Evolutionary conservation across 2,329 filamentous ascomycete species (phyloP), one percentile per base, ranked within the genome.

Genomic region (Colletotrichum gigasporum): DNA sequence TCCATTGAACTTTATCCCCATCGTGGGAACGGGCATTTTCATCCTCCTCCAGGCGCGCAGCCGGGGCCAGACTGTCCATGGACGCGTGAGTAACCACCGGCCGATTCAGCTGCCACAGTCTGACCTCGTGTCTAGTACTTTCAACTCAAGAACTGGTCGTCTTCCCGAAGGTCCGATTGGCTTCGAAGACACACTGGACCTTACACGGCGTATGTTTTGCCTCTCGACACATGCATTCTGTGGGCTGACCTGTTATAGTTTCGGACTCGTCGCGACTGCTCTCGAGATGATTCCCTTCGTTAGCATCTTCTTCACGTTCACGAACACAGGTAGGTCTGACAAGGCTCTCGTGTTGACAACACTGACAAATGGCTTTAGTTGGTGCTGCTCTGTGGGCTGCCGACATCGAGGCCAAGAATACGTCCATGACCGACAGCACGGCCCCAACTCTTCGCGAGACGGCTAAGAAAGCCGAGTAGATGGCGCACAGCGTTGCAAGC

Each of bases 321-420:
- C 94, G 14, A 97, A 97, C 76, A 91, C 92, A 2, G 87, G 87
- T 87, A 79, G 72, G 78, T 69, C 9, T 34, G 18, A 9, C 16
- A 12, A 11, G 16, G 5, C n/a, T 14, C 8, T 16, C 8, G 52
- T 16, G 6, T 7, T 10, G n/a, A 7, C 20, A 24, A 57, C n/a
- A 65, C 65, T 73, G 58, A 74, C 65, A 65, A 42, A 26, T 62
- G 42, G 53, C 42, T 10, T 7, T 48, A 89, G 93, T 97, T 63
- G 95, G 94, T 7, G 95, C 94, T 56, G 95, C 95, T 7, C 80
- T 98, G n/a, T 97, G 94, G 94, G 94, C 95, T 39, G 92, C 93
- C 16, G 94, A 96, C 75, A 87, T 96, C 63, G 93, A 96, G 76
- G 75, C 78, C 26, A 82, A 83, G 69, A 79, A 81, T 59, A 81